phyloP scores from a whole-genome alignment of 495 filamentous ascomycete species.

The Elaphomyces granulatus region DNA sequence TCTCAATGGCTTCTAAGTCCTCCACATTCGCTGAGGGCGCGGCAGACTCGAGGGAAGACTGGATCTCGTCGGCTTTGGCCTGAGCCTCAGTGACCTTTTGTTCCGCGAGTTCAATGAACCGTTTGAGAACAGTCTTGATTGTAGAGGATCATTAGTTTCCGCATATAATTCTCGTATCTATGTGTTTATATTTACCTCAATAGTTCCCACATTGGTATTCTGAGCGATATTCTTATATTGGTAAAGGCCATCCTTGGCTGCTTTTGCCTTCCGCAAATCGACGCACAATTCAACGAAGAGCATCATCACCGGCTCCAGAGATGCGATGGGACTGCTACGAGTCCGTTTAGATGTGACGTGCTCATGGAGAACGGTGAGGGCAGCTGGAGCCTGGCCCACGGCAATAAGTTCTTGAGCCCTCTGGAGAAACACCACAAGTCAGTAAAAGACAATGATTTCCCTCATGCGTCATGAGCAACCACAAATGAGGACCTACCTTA shows the following conservation, averaged over 20 bases:
- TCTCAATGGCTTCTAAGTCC: conserved; percentile 92
- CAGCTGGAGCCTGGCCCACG: conserved; percentile 83
- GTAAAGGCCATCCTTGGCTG: conserved; percentile 96
- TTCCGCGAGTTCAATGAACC: conserved; percentile 93
- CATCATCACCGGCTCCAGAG: conserved; percentile 96
- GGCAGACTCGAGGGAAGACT: conserved; percentile 64
- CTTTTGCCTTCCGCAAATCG: conserved; percentile 90
- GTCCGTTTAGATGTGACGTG: conserved; percentile 97
- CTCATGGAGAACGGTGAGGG: conserved; percentile 90
- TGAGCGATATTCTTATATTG: conserved; percentile 99
- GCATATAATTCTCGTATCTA: too few relatives aligned
- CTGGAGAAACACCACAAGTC: conserved; percentile 24
- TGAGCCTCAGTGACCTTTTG: conserved; percentile 93
- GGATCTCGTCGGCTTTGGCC: conserved; percentile 86
- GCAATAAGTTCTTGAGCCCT: conserved; percentile 96
- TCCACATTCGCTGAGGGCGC: conserved; percentile 65
- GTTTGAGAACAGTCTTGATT: conserved; percentile 70
- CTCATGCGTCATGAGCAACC: background rate
- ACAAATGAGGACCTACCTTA: conserved; percentile 41
- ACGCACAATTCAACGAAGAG: conserved; percentile 93
- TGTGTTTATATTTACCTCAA: conserved; percentile 52
- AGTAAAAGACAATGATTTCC: conserved; percentile 2
- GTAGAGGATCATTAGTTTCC: too few relatives aligned
- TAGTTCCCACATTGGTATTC: conserved; percentile 96
- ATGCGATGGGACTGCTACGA: conserved; percentile 91